Evolutionary conservation across 1,284 basidiomycete species (phyloP).

Genomic region (Puccinia horiana): DNA sequence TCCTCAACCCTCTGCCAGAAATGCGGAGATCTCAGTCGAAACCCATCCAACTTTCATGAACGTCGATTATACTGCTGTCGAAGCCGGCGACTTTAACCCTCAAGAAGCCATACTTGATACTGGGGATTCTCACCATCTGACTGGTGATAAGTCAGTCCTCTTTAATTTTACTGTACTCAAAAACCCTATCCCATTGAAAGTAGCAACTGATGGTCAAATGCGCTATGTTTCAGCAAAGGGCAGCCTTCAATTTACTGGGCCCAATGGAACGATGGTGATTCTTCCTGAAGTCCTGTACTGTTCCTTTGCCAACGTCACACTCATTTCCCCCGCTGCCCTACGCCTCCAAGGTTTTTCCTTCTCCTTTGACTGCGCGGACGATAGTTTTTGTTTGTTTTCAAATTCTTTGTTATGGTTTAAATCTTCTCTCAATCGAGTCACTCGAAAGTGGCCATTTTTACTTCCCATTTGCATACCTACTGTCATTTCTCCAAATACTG

Average conservation of each 20-base stretch:
- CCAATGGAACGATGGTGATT: not conserved
- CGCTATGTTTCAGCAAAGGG: not conserved
- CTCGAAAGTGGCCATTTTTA: not conserved
- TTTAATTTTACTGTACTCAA: not conserved
- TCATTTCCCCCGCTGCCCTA: not conserved
- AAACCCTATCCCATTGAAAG: not conserved
- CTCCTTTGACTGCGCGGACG: not conserved
- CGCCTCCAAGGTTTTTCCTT: not conserved
- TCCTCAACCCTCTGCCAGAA: too few relatives aligned
- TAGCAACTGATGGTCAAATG: not conserved
- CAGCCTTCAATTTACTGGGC: not conserved
- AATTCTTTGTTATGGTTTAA: not conserved
- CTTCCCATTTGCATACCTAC: not conserved
- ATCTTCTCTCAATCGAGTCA: too few relatives aligned
- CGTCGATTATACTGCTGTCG: too few relatives aligned
- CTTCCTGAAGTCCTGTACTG: not conserved
- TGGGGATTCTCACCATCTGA: not conserved
- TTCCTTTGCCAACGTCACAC: not conserved
- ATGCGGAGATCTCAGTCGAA: too few relatives aligned
- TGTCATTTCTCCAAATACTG: not conserved
- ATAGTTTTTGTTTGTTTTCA: not conserved
- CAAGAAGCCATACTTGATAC: not conserved
- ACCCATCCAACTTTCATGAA: too few relatives aligned
- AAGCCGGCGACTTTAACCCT: too few relatives aligned
- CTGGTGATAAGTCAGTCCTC: not conserved